Conservation (phyloP, 805 yeast genomes). For the Candida koratica region DNA sequence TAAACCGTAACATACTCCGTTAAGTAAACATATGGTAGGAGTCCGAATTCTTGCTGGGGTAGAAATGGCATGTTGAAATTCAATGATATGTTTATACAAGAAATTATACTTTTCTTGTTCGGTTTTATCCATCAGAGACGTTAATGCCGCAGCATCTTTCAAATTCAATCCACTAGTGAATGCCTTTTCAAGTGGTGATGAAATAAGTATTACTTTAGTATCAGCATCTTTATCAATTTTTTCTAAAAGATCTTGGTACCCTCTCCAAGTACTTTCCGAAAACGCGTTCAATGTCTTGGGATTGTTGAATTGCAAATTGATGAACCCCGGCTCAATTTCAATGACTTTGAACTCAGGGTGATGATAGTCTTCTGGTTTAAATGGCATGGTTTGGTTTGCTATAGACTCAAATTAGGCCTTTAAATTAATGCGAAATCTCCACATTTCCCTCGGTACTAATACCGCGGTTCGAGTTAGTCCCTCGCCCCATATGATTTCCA, state of each 20-base stretch:
- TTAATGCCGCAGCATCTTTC: conserved; percentile 24
- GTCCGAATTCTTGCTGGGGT: conserved; percentile 46
- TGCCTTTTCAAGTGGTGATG: conserved; percentile 52
- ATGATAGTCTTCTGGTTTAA: conserved; percentile 15
- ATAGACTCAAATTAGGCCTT: neutral
- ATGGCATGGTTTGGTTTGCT: conserved; percentile 8
- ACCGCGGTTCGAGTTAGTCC: too few relatives aligned
- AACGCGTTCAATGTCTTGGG: conserved; percentile 60
- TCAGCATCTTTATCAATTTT: conserved; percentile 41
- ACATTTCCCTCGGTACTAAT: too few relatives aligned
- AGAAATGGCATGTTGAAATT: conserved; percentile 56
- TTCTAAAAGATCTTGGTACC: conserved; percentile 47
- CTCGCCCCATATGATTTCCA: too few relatives aligned
- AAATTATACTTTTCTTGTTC: conserved; percentile 18
- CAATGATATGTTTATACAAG: conserved; percentile 38
- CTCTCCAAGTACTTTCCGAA: conserved; percentile 51
- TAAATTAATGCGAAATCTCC: neutral
- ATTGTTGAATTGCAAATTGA: conserved; percentile 59
- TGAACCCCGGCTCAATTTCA: conserved; percentile 44
- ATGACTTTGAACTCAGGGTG: conserved; percentile 36
- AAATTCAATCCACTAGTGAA: conserved; percentile 69
- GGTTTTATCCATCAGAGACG: neutral
- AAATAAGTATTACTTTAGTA: conserved; percentile 50
- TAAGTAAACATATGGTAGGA: conserved; percentile 65
- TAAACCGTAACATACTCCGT: conserved; percentile 63